These are phyloP conservation scores for Styphnolobium japonicum DNA, from an alignment of 306 rosid genomes.

Conservation along the genomic window DNA sequence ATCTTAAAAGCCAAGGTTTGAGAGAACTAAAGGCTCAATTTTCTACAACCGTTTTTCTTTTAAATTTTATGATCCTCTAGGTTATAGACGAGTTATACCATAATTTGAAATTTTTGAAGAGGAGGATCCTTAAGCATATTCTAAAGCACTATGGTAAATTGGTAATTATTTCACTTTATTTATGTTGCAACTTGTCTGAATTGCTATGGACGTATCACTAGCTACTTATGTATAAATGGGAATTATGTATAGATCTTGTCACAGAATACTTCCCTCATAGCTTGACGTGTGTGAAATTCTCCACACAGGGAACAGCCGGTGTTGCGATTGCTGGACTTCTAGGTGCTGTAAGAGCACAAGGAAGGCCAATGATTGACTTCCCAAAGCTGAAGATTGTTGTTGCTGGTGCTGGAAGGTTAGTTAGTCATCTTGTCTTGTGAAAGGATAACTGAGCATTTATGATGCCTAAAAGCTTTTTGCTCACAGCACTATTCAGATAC, in stretches of 20 bases:
- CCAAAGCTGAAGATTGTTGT: conserved; percentile 98
- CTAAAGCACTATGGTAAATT: not conserved
- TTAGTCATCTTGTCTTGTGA: not conserved
- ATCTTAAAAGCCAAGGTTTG: not conserved
- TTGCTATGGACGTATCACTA: not conserved
- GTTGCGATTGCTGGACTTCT: conserved; percentile 98
- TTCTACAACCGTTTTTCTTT: not conserved
- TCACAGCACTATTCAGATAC: not conserved
- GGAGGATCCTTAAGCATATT: not conserved
- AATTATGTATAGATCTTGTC: not conserved
- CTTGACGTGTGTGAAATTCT: conserved; percentile 12
- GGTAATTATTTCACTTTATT: not conserved
- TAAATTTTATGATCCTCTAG: not conserved
- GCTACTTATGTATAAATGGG: conserved; percentile 1
- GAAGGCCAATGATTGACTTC: conserved; percentile 96
- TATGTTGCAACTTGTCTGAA: not conserved
- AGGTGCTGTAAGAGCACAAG: conserved; percentile 99
- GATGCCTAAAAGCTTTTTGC: not conserved
- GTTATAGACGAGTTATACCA: not conserved
- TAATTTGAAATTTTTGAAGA: not conserved
- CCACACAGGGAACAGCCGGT: conserved; percentile 91
- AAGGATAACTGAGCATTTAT: not conserved
- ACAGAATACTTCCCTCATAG: conserved; percentile 2
- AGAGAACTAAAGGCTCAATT: not conserved
- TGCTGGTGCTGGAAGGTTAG: conserved; percentile 99